Percentiles rank a stretch among this genome's conserved stretches.
phyloP scores from a whole-genome alignment of 2,329 filamentous ascomycete species.

The Amphichorda felina region DNA sequence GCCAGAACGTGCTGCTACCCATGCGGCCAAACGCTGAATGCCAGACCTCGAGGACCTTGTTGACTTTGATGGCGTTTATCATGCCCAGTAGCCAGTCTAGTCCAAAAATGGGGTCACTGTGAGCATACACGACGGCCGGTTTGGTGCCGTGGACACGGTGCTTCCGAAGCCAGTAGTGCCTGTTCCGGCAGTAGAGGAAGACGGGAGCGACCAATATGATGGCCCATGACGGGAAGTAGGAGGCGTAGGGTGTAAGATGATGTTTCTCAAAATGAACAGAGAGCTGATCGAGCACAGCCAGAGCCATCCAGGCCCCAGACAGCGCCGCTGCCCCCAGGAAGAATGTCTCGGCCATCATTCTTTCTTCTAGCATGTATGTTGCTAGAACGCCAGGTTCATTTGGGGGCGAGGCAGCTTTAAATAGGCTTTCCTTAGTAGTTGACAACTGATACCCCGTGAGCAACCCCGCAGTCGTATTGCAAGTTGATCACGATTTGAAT shows the following conservation, averaged over 20 bases:
- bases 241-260: background rate
- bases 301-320: no score
- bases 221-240: conserved; percentile 6
- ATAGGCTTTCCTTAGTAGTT: no score
- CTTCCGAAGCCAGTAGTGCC: conserved; percentile 9
- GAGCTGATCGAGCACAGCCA: no score
- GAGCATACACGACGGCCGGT: conserved; percentile 29
- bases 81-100: conserved; percentile 32
- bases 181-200: conserved; percentile 6
- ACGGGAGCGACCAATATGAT: conserved; percentile 6
- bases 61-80: conserved; percentile 19
- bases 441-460: no score
- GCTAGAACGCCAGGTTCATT: no score
- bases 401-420: no score
- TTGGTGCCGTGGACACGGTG: conserved; percentile 32
- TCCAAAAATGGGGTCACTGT: conserved; percentile 43
- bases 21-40: conserved; percentile 16
- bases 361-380: no score
- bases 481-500: no score
- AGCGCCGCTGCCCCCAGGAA: no score
- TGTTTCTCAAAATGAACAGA: background rate
- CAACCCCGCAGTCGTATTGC: no score
- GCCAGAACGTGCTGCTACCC: conserved; percentile 23
- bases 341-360: no score
- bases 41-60: conserved; percentile 20